phyloP scores from a whole-genome alignment of 2,329 filamentous ascomycete species.

The Monilinia polystroma region DNA sequence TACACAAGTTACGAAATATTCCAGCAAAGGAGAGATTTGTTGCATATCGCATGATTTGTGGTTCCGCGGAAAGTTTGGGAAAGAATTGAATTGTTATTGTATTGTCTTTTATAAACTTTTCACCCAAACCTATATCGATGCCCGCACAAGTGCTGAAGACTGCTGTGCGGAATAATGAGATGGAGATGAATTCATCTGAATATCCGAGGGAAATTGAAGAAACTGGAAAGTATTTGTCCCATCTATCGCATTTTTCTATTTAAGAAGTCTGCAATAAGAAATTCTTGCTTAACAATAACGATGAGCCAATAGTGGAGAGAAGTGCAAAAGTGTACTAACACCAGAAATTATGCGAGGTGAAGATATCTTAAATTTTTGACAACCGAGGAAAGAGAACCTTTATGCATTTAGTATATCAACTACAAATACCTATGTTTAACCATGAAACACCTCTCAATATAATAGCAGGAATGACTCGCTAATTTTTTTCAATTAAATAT shows the following conservation, averaged over 20 bases:
- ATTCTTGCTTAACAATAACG: not conserved
- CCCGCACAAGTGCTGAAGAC: not conserved
- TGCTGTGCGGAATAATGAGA: not conserved
- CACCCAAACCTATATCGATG: not conserved
- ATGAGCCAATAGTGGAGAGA: not conserved
- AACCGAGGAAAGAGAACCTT: not conserved
- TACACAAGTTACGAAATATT: constrained; percentile 4
- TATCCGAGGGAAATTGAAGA: not conserved
- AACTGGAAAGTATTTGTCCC: not conserved
- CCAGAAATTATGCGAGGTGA: not conserved
- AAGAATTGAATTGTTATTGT: not conserved
- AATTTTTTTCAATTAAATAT: constrained; percentile 20
- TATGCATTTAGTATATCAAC: constrained; percentile 10
- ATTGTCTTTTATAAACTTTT: not conserved
- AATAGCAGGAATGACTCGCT: constrained; percentile 8
- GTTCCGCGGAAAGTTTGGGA: not conserved
- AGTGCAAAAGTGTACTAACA: not conserved
- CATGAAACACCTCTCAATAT: not conserved
- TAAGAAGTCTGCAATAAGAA: not conserved
- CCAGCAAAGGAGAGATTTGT: not conserved
- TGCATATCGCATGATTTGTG: constrained; percentile 3
- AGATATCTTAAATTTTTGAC: not conserved
- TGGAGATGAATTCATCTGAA: not conserved
- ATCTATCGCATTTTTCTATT: not conserved
- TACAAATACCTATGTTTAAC: constrained; percentile 5